Percentiles rank a stretch among this genome's conserved stretches.
Conservation (phyloP, 1,139 yeast species). For the Wickerhamomyces sp. region DNA sequence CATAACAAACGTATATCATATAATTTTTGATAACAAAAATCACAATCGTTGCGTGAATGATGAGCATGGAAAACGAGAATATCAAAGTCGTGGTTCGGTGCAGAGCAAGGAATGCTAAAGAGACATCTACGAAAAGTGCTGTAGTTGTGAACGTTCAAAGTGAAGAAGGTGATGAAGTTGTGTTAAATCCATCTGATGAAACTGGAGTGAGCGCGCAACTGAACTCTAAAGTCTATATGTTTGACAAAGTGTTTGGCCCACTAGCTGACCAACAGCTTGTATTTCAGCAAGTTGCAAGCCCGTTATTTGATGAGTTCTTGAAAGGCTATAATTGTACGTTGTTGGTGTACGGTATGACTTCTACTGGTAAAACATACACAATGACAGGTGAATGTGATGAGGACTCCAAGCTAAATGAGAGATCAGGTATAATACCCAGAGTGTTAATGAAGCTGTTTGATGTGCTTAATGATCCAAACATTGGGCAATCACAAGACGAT, state of each 20-base stretch:
- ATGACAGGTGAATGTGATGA: conserved; percentile 58
- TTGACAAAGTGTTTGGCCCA: conserved; percentile 73
- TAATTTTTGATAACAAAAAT: background rate
- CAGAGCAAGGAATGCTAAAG: conserved; percentile 74
- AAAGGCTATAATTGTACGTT: conserved; percentile 70
- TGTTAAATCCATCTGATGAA: conserved; percentile 27
- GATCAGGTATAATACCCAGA: conserved; percentile 69
- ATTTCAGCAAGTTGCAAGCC: conserved; percentile 60
- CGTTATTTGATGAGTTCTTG: conserved; percentile 61
- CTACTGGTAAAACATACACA: conserved; percentile 76
- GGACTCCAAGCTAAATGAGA: conserved; percentile 52
- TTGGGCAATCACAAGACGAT: conserved; percentile 32
- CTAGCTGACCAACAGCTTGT: conserved; percentile 58
- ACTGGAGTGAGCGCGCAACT: conserved; percentile 24
- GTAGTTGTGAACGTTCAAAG: conserved; percentile 63
- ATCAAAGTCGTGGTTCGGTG: conserved; percentile 88
- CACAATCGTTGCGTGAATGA: background rate
- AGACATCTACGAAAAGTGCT: conserved; percentile 65
- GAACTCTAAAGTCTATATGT: conserved; percentile 48
- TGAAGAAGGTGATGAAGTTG: conserved; percentile 27
- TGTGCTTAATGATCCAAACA: conserved; percentile 28
- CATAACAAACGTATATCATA: background rate
- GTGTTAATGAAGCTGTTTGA: conserved; percentile 52
- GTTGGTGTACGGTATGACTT: conserved; percentile 78
- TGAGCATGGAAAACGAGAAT: conserved; percentile 33